Conservation (phyloP, 345 rosid genomes). For the Limnanthes douglasii region DNA sequence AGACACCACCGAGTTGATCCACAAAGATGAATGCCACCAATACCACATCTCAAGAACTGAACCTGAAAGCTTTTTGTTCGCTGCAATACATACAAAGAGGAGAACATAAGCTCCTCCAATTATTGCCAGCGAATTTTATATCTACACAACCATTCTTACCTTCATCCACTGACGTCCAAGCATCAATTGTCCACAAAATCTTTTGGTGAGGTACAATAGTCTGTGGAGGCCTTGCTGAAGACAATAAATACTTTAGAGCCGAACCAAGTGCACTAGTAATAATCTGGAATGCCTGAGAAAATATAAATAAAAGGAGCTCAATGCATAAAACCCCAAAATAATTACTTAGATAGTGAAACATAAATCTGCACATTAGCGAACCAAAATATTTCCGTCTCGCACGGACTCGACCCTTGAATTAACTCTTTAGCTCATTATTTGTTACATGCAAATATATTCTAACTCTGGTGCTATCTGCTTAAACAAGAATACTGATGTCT, state of each 20-base stretch:
- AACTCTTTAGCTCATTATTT: too few species aligned
- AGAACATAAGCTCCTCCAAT: constrained; percentile 7
- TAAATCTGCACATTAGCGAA: too few species aligned
- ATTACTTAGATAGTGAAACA: too few species aligned
- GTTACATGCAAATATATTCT: too few species aligned
- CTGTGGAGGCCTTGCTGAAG: constrained; percentile 69
- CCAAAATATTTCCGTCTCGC: too few species aligned
- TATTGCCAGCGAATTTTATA: too few species aligned
- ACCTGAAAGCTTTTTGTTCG: constrained; percentile 35
- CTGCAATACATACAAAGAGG: constrained; percentile 21
- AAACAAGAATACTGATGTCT: too few species aligned
- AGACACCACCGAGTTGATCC: constrained; percentile 33
- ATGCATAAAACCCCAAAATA: too few species aligned
- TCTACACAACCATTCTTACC: constrained; percentile 17
- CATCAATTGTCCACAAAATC: constrained; percentile 69
- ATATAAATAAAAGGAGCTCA: too few species aligned
- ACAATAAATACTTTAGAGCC: constrained; percentile 38
- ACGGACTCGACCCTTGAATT: too few species aligned
- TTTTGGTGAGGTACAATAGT: constrained; percentile 65
- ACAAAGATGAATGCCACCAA: constrained; percentile 78
- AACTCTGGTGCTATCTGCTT: too few species aligned
- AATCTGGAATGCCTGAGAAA: constrained; percentile 27
- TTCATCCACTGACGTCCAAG: constrained; percentile 38
- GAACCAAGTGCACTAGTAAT: constrained; percentile 28
- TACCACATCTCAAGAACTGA: constrained; percentile 85